These are phyloP conservation scores for Rhododendron mucronatum DNA, from an alignment of 148 eudicot genomes.

Conservation along the genomic window DNA sequence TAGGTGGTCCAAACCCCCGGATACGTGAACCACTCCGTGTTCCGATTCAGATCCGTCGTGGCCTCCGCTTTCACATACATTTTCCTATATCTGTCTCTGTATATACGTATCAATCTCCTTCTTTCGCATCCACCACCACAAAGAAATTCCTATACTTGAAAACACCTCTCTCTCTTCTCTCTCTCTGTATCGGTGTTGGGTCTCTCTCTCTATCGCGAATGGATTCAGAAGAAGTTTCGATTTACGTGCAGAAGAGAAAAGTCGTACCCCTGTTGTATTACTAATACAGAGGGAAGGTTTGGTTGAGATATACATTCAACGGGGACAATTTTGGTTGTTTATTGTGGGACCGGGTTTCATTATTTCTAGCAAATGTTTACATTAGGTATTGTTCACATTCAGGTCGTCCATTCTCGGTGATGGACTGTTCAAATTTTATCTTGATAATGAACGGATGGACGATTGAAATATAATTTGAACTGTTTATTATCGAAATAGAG, in stretches of 20 bases:
- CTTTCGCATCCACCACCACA: too few relatives aligned
- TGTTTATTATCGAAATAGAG: too few relatives aligned
- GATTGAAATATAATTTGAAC: rapidly evolving
- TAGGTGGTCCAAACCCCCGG: conserved; percentile 84
- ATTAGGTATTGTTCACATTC: too few relatives aligned
- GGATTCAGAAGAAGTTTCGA: neutral
- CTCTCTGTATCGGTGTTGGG: neutral
- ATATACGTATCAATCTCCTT: neutral
- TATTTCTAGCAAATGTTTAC: too few relatives aligned
- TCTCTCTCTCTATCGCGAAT: neutral
- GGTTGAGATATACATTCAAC: neutral
- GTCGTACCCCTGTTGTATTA: neutral
- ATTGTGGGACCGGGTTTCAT: neutral
- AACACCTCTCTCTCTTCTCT: neutral
- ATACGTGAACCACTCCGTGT: conserved; percentile 78
- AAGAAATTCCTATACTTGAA: neutral
- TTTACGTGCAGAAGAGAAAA: neutral
- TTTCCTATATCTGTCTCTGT: neutral
- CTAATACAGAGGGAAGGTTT: neutral
- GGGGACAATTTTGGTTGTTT: neutral
- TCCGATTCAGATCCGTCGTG: conserved; percentile 65
- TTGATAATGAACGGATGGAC: too few relatives aligned
- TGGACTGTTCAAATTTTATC: too few relatives aligned
- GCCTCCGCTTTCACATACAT: conserved; percentile 59
- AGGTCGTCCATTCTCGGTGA: too few relatives aligned